Conservation (phyloP, 768 basidiomycete species). For the Russula abietina region DNA sequence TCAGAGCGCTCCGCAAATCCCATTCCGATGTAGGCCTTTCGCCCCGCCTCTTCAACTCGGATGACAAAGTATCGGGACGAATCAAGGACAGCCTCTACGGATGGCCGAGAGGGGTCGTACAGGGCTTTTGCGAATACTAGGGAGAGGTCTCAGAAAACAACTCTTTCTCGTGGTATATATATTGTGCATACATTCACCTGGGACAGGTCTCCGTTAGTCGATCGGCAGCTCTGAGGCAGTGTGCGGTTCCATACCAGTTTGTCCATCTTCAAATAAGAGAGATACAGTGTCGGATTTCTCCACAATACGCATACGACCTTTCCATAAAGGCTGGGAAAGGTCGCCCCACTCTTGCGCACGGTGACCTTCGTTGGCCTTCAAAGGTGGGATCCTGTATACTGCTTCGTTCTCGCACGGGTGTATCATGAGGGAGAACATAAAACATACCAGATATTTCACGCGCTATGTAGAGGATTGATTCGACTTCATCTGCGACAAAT, state of each 20-base stretch:
- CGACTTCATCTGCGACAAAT: constrained; percentile 66
- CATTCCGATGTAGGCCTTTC: constrained; percentile 90
- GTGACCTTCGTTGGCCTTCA: constrained; percentile 83
- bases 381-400: constrained; percentile 91
- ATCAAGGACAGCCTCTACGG: constrained; percentile 93
- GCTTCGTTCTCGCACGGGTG: constrained; percentile 21
- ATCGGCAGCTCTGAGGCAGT: neutral
- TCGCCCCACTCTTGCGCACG: constrained; percentile 93
- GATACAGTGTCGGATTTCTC: constrained; percentile 65
- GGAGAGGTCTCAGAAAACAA: constrained; percentile 3
- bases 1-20: constrained; percentile 86
- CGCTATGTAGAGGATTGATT: constrained; percentile 85
- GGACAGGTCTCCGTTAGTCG: neutral
- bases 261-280: constrained; percentile 73
- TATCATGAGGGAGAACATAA: constrained; percentile 17
- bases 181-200: constrained; percentile 62
- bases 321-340: constrained; percentile 79
- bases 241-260: constrained; percentile 52
- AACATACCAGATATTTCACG: constrained; percentile 77
- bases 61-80: constrained; percentile 94
- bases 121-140: constrained; percentile 82
- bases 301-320: constrained; percentile 80
- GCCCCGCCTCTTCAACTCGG: constrained; percentile 80
- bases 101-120: constrained; percentile 72
- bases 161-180: constrained; percentile 8